Evolutionary conservation across 2,329 filamentous ascomycete species (phyloP), one percentile per base, ranked within the genome.

Genomic region (Nigrospora osmanthi): DNA sequence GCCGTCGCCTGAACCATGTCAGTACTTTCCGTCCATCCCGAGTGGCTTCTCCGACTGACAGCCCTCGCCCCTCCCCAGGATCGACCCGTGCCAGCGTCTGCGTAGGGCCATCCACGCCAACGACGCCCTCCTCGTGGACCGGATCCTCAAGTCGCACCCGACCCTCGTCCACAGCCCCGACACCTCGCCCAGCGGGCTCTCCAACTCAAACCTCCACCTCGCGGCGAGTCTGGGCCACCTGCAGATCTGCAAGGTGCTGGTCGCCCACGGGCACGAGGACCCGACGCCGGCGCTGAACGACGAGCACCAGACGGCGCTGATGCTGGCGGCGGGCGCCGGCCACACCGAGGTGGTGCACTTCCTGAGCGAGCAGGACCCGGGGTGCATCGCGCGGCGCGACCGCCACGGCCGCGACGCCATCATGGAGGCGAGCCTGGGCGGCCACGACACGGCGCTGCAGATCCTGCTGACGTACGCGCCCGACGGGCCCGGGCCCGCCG

Each of bases 121-220:
- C 63, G 85, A 91, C 63, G 65, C 70, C 43, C 69, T 80, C 45
- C 83, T 95, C 52, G 84, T 89, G 54, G 69, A 76, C 54, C 85
- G 89, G 60, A 89, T 95, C 60, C 73, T 94, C 52, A 78, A 75
- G 52, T 82, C 82, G 47, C 81, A 91, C 58, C 85, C 85, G 0
- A 60, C 68, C 15, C 78, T 85, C 50, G 72, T 95, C 28, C 83
- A 84, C 58, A 95, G 95, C 59, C 87, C 89, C 3, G 87, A 95
- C 63, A 77, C 79, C 54, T 78, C 80, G 4, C 74, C 81, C 49
- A 58, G 64, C 10, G 79, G 77, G 41, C 81, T 87, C 53, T 86
- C 85, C 62, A 93, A 94, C 68, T 91, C 88, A 3, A 89, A 81
- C 51, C 75, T 95, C 35, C 89, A 95, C 63, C 75, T 95, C 3